A percentile compares a stretch with the other conserved stretches of the same genome.
phyloP scores from a whole-genome alignment of 2,329 filamentous ascomycete species.

The Diaporthe citriasiana region DNA sequence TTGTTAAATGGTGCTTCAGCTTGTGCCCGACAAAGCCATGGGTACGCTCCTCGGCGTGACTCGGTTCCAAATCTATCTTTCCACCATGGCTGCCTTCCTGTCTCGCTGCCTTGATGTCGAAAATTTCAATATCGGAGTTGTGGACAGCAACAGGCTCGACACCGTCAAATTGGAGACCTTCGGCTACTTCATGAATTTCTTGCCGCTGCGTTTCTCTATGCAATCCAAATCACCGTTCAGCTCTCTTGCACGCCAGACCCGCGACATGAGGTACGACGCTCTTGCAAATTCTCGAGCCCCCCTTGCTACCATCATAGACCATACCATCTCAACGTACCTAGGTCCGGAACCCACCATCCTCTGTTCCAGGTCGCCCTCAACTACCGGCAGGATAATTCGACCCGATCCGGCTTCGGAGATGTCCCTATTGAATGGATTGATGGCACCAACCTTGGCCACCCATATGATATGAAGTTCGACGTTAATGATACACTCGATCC shows the following conservation, averaged over 20 bases:
- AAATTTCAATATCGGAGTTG: slow-evolving; percentile 63
- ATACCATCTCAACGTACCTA: slow-evolving; percentile 56
- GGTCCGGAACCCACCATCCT: slow-evolving; percentile 57
- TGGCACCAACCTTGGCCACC: neutral
- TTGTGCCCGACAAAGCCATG: neutral
- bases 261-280: slow-evolving; percentile 51
- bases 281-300: slow-evolving; percentile 60
- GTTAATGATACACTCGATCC: neutral
- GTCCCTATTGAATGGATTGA: neutral
- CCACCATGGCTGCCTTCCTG: slow-evolving; percentile 55
- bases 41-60: slow-evolving; percentile 36
- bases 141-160: slow-evolving; percentile 60
- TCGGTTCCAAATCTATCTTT: slow-evolving; percentile 62
- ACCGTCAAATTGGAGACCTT: slow-evolving; percentile 52
- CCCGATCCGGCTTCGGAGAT: neutral
- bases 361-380: slow-evolving; percentile 45
- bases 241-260: slow-evolving; percentile 46
- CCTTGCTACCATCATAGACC: slow-evolving; percentile 61
- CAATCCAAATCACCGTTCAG: slow-evolving; percentile 47
- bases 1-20: no score
- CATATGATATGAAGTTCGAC: neutral
- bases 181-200: slow-evolving; percentile 63
- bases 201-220: slow-evolving; percentile 58
- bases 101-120: slow-evolving; percentile 50
- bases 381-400: neutral